Base-by-base conservation (phyloP, 192 early-diverging fungal species). In the Backusella luteola region DNA sequence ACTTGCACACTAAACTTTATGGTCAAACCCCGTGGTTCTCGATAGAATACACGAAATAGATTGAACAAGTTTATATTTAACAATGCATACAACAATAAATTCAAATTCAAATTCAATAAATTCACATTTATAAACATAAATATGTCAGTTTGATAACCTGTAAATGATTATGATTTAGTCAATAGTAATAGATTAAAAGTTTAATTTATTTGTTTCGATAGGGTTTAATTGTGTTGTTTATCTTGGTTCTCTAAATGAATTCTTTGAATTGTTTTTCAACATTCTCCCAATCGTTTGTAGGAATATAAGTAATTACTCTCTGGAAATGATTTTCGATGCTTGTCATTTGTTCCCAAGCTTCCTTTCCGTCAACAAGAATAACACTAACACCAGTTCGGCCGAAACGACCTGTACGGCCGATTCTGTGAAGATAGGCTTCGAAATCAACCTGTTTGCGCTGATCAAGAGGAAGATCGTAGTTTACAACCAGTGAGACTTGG, bases 401-500 rank as follows among this genome's bases (percentile, higher is more conserved):
- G 78, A 99, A 99, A 63, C 98, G 88, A 69, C 98, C 98, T 1
- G 98, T 99, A 73, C 98, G 92, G 6, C 98, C 98, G 80, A 99
- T 98, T 74, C 98, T 93, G 84, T 99, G 98, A 44, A 99, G 86
- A 76, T 99, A 99, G 0, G 98, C 98, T 76, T 98, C 97, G 29
- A 89, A 89, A 76, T 99, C 98, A 0, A 96, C 93, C 11, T 84
- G 77, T 32, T 72, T 80, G 19, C 83, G 76, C 34, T 78, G 84
- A 35, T 93, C 92, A 23, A 93, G 71, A 9, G 98, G 98, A 53
- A 99, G 90, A 77, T 99, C 98, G 70, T 93, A 98, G 88, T 99
- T 99, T 80, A 99, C 90, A 12, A 99, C 98, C 76, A 97, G 84
- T 75, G 94, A 95, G 73, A 99, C 96, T 84, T 97, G 96, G 19